These are phyloP conservation scores for Magnusiomyces clavatus DNA, from an alignment of 1,139 yeast species.

Conservation along the genomic window DNA sequence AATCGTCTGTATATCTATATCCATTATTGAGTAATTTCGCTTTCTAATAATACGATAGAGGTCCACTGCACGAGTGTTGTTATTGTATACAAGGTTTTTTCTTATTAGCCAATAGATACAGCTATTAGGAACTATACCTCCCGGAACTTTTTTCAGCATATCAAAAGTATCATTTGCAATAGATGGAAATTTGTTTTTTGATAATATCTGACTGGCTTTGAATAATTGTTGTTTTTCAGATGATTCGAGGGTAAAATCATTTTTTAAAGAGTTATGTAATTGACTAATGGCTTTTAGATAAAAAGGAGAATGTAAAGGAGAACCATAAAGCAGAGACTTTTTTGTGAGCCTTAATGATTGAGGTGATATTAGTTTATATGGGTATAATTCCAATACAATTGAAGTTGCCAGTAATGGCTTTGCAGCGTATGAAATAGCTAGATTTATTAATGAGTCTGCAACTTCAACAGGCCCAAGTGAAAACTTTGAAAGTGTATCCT, in stretches of 20 bases:
- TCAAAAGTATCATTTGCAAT: constrained; percentile 21
- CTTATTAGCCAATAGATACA: background rate
- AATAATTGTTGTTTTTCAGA: background rate
- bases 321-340: constrained; percentile 16
- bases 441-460: too few species aligned
- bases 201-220: background rate
- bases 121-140: constrained; percentile 18
- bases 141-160: constrained; percentile 14
- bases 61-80: constrained; percentile 15
- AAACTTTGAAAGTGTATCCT: too few species aligned
- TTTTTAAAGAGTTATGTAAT: constrained; percentile 8
- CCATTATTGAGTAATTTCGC: constrained; percentile 8
- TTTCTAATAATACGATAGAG: constrained; percentile 16
- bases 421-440: background rate
- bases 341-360: constrained; percentile 12
- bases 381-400: background rate
- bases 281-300: constrained; percentile 17
- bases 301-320: constrained; percentile 12
- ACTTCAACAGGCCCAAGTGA: too few species aligned
- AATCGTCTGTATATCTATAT: constrained; percentile 15
- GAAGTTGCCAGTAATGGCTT: constrained; percentile 20
- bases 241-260: too few species aligned
- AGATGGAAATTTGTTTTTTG: constrained; percentile 16
- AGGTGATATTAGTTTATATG: constrained; percentile 5
- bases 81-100: constrained; percentile 10